A percentile compares a stretch with the other conserved stretches of the same genome.
Conservation (phyloP, 1,284 basidiomycete genomes). For the Cronartium quercuum region DNA sequence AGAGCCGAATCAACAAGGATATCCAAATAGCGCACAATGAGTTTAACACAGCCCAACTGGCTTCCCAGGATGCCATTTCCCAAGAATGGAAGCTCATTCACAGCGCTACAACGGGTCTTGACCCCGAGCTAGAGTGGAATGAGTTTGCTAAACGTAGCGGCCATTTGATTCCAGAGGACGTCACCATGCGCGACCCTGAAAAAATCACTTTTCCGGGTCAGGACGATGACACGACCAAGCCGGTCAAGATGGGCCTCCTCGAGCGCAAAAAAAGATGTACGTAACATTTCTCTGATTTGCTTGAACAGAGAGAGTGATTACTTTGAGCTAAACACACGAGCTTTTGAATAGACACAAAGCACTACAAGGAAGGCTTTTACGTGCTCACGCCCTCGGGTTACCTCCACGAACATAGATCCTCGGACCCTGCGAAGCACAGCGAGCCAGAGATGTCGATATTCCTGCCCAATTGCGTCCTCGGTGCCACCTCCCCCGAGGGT, state of each 20-base stretch:
- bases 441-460: conserved; percentile 45
- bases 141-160: conserved; percentile 88
- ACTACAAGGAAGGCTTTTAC: conserved; percentile 44
- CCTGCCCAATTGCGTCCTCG: conserved; percentile 44
- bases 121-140: conserved; percentile 93
- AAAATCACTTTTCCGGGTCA: conserved; percentile 45
- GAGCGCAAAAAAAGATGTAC: conserved; percentile 80
- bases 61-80: background rate
- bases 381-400: conserved; percentile 46
- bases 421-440: conserved; percentile 41
- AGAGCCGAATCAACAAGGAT: conserved; percentile 40
- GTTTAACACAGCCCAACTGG: conserved; percentile 39
- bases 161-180: conserved; percentile 85
- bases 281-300: conserved; percentile 57
- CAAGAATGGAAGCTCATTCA: conserved; percentile 21
- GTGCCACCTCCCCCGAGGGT: conserved; percentile 40
- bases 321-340: no score
- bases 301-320: background rate
- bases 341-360: background rate
- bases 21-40: conserved; percentile 43
- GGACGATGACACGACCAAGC: conserved; percentile 42
- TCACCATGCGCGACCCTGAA: conserved; percentile 41
- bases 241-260: conserved; percentile 43
- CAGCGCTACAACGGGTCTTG: conserved; percentile 71
- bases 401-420: conserved; percentile 45